Evolutionary conservation across 2,329 filamentous ascomycete species (phyloP), one percentile per base, ranked within the genome.

Genomic region (Hypoxylon sp.): DNA sequence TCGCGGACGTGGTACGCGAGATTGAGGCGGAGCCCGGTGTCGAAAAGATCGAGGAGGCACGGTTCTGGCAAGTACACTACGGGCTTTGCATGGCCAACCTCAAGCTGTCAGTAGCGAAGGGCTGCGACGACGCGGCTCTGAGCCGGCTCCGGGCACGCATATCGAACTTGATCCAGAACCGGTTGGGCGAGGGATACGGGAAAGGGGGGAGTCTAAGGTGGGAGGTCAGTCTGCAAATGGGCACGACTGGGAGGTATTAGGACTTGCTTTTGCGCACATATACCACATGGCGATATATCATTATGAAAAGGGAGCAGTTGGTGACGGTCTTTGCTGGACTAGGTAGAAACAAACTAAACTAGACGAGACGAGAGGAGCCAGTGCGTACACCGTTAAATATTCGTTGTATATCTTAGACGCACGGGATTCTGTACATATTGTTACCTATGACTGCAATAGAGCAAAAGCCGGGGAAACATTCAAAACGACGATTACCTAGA

Each of bases 1-100:
- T 96, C 1, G 84, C 87, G 2, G 89, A 90, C 20, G 90, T 97
- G n/a, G 84, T 97, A 72, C 87, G 87, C 59, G 93, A 97, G 77
- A 94, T 99, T 53, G 90, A 93, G 76, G 85, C 89, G 1, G 93
- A 97, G 72, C 88, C 91, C 1, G 85, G 86, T 58, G 89, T 98
- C 24, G 86, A 86, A 45, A 85, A 86, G 1, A 89, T 99, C 48
- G 93, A 97, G 61, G 94, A 97, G 74, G 95, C 94, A 1, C 90
- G 93, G 75, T 97, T 99, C 78, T 99, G 96, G 96, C 96, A 99
- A 81, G 96, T 97, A 12, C 96, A 99, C 79, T 97, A 98, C 77
- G 94, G 95, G 1, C 83, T 98, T 40, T 97, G 93, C 75, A 97
- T 98, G 91, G 96, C 96, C 7, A 97, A 96, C 76, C 78, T 99